Conservation (phyloP, 2,329 filamentous ascomycete genomes). For the Fusarium sp. region DNA sequence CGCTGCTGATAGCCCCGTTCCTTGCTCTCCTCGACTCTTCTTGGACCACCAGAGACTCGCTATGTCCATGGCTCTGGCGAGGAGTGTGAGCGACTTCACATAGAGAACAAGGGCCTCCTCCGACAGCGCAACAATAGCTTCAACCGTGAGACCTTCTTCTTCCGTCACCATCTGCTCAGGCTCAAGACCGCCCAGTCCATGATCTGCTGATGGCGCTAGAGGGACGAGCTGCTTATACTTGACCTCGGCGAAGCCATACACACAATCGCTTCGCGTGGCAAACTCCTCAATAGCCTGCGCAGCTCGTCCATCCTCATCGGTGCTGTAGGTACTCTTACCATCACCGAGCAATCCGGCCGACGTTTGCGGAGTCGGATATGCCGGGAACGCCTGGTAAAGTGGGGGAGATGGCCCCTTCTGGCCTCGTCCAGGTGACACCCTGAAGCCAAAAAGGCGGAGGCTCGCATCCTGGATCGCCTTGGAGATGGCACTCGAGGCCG, state of each 20-base stretch:
- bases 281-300: slow-evolving; percentile 90
- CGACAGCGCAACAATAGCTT: slow-evolving; percentile 87
- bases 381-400: slow-evolving; percentile 83
- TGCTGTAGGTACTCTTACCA: slow-evolving; percentile 64
- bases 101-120: slow-evolving; percentile 97
- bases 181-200: slow-evolving; percentile 73
- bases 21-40: slow-evolving; percentile 75
- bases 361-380: slow-evolving; percentile 78
- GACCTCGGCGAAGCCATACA: slow-evolving; percentile 97
- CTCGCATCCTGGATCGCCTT: slow-evolving; percentile 97
- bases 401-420: slow-evolving; percentile 78
- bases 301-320: slow-evolving; percentile 82
- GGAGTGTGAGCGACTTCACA: slow-evolving; percentile 89
- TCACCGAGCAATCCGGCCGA: slow-evolving; percentile 74
- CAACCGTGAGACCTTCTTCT: slow-evolving; percentile 83
- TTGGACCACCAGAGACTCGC: slow-evolving; percentile 91
- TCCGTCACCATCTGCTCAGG: slow-evolving; percentile 65
- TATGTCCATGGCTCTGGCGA: slow-evolving; percentile 96
- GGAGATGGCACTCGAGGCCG: slow-evolving; percentile 89
- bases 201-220: slow-evolving; percentile 80
- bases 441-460: slow-evolving; percentile 77
- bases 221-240: slow-evolving; percentile 98
- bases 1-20: slow-evolving; percentile 53
- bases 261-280: slow-evolving; percentile 92
- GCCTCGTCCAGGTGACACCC: slow-evolving; percentile 73